phyloP scores from a whole-genome alignment of 495 filamentous ascomycete genomes.

The Aspergillus avenaceus region DNA sequence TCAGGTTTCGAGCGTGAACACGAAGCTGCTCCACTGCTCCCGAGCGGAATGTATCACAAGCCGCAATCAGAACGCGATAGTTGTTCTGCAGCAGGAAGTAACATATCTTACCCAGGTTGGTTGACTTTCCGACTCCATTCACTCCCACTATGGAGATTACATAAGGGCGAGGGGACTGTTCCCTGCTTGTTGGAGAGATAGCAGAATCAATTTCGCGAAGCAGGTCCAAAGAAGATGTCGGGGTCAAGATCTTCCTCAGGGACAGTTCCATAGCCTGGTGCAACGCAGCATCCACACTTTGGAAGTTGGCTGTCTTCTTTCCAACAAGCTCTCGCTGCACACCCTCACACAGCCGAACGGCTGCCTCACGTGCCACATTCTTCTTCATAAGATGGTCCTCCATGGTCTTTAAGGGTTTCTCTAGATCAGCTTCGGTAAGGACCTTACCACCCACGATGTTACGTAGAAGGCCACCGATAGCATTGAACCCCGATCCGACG shows the following conservation, averaged over 20 bases:
- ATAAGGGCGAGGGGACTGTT: conserved; percentile 68
- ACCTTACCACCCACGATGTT: conserved; percentile 94
- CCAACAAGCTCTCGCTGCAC: conserved; percentile 86
- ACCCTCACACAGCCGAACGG: conserved; percentile 83
- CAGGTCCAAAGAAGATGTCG: conserved; percentile 89
- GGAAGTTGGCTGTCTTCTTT: conserved; percentile 88
- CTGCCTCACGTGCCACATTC: conserved; percentile 94
- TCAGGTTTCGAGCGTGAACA: conserved; percentile 87
- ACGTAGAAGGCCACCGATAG: conserved; percentile 81
- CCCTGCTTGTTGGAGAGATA: conserved; percentile 52
- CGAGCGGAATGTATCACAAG: conserved; percentile 95
- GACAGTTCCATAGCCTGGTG: conserved; percentile 83
- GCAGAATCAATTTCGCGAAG: conserved; percentile 86
- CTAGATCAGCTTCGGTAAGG: conserved; percentile 78
- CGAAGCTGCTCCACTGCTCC: conserved; percentile 95
- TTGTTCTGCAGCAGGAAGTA: conserved; percentile 97
- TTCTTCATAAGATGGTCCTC: conserved; percentile 92
- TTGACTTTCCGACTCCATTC: conserved; percentile 97
- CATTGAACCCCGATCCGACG: conserved; percentile 70
- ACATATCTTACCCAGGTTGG: conserved; percentile 92
- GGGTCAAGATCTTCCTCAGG: conserved; percentile 89
- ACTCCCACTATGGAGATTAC: conserved; percentile 98
- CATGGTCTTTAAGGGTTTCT: conserved; percentile 92
- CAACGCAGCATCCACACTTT: conserved; percentile 82
- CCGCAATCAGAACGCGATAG: conserved; percentile 90